Percentiles rank a stretch among this genome's conserved stretches.
phyloP scores from a whole-genome alignment of 495 filamentous ascomycete genomes.

The Hypoxylon rickii region DNA sequence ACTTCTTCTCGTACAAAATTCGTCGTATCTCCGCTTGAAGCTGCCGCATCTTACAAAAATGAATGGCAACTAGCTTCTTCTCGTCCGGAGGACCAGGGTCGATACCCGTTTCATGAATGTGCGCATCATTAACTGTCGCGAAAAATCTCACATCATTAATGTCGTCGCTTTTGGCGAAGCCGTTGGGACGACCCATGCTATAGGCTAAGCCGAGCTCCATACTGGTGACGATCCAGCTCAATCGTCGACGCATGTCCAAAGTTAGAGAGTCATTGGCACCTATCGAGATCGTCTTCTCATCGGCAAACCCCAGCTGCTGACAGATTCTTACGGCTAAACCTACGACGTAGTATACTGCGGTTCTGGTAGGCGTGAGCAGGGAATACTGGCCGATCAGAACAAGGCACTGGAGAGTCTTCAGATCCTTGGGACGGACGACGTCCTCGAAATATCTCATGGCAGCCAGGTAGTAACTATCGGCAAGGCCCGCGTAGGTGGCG shows the following conservation, averaged over 20 bases:
- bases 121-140: conserved; percentile 73
- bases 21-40: conserved; percentile 85
- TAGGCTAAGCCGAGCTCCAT: conserved; percentile 90
- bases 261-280: conserved; percentile 62
- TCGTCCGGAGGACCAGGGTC: conserved; percentile 66
- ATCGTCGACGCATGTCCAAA: conserved; percentile 83
- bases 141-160: conserved; percentile 84
- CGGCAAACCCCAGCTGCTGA: conserved; percentile 81
- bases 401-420: conserved; percentile 88
- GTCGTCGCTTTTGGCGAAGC: conserved; percentile 76
- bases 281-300: conserved; percentile 79
- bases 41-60: conserved; percentile 90
- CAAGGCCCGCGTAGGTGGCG: conserved; percentile 75
- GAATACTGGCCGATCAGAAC: conserved; percentile 90
- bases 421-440: conserved; percentile 76
- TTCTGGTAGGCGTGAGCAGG: conserved; percentile 84
- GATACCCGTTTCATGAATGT: conserved; percentile 81
- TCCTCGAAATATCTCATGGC: conserved; percentile 80
- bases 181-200: conserved; percentile 80
- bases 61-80: conserved; percentile 84
- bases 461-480: conserved; percentile 89
- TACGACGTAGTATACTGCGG: conserved; percentile 87
- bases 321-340: conserved; percentile 83
- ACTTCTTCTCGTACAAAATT: conserved; percentile 79
- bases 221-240: conserved; percentile 82